Conservation (phyloP, 129 eudicot species). For the Lactuca sativa region DNA sequence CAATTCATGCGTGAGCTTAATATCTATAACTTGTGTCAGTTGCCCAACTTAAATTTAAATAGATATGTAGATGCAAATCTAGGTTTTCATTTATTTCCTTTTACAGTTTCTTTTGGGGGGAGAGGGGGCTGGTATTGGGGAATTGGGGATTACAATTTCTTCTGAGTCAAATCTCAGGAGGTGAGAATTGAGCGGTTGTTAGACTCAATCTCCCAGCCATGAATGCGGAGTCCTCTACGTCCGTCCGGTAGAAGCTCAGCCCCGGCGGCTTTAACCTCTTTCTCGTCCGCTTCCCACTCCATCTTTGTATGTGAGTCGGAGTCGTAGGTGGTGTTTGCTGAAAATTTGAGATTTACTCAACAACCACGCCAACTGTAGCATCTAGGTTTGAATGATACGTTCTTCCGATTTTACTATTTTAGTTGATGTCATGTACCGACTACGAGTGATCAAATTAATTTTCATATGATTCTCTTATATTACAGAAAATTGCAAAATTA, state of each 20-base stretch:
- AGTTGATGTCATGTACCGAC: not conserved
- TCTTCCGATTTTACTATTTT: not conserved
- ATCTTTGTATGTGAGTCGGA: slow-evolving; percentile 22
- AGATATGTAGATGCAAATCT: too few species aligned
- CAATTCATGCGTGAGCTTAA: too few species aligned
- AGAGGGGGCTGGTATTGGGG: too few species aligned
- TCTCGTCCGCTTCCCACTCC: slow-evolving; percentile 67
- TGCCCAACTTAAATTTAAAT: too few species aligned
- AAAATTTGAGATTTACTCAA: slow-evolving; percentile 9
- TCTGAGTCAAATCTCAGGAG: slow-evolving; percentile 19
- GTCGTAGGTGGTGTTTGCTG: not conserved
- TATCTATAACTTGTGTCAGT: too few species aligned
- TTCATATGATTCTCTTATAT: too few species aligned
- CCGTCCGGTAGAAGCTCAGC: slow-evolving; percentile 63
- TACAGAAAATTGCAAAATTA: too few species aligned
- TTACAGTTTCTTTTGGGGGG: too few species aligned
- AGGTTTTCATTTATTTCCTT: too few species aligned
- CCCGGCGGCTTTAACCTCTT: slow-evolving; percentile 75
- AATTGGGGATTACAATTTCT: too few species aligned
- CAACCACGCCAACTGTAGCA: slow-evolving; percentile 8
- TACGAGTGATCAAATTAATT: too few species aligned
- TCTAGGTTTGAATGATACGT: not conserved
- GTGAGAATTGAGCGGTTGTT: slow-evolving; percentile 71
- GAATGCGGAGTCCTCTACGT: slow-evolving; percentile 64
- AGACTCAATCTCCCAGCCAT: slow-evolving; percentile 98